Evolutionary conservation across 1,139 yeast genomes (phyloP).

Genomic region (Geotrichum carabidarum): DNA sequence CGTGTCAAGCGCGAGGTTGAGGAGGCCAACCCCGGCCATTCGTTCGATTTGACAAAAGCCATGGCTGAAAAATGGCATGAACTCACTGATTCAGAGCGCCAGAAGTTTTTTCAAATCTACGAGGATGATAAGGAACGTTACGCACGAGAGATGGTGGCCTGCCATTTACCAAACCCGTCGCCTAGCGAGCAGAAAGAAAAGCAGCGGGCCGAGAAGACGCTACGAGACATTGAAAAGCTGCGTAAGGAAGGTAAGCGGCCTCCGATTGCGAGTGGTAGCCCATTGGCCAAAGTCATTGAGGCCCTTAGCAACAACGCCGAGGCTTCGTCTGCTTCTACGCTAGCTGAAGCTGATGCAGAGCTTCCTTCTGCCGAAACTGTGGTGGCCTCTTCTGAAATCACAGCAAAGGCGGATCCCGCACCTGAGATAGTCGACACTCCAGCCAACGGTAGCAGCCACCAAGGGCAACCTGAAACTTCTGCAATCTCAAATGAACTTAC

Average conservation of each 20-base stretch:
- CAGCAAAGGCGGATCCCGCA: background rate
- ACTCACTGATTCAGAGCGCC: constrained; percentile 62
- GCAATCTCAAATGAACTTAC: background rate
- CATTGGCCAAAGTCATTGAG: constrained; percentile 7
- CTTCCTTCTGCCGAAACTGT: background rate
- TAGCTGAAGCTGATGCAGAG: background rate
- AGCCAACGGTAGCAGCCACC: background rate
- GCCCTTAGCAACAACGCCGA: constrained; percentile 1
- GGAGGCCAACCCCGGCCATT: constrained; percentile 45
- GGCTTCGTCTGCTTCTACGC: background rate
- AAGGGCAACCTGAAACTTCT: background rate
- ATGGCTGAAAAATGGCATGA: constrained; percentile 85
- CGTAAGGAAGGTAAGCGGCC: constrained; percentile 20
- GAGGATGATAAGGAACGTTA: constrained; percentile 78
- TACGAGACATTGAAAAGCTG: constrained; percentile 24
- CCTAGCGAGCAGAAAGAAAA: constrained; percentile 28
- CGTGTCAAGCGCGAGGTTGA: constrained; percentile 55
- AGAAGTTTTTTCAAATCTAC: constrained; percentile 70
- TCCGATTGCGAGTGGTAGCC: constrained; percentile 3
- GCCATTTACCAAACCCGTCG: constrained; percentile 39
- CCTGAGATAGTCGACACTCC: background rate
- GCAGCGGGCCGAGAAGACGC: constrained; percentile 28
- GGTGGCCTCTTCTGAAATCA: background rate
- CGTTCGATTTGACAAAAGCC: constrained; percentile 63
- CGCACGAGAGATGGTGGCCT: constrained; percentile 65